phyloP scores from a whole-genome alignment of 2,329 filamentous ascomycete species.

The Diaporthe helianthi region DNA sequence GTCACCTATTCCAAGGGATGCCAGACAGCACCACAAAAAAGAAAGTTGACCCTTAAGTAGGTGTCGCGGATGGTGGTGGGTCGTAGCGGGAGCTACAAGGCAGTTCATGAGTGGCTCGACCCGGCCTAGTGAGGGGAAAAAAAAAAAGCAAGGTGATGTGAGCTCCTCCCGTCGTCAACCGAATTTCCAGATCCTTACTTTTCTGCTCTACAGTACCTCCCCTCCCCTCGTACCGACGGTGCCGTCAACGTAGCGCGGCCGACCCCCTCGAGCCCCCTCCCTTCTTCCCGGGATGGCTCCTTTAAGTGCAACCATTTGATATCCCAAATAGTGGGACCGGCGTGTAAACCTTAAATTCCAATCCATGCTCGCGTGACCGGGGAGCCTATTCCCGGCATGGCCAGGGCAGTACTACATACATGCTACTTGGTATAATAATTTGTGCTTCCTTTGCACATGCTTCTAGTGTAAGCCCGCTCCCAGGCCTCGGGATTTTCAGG shows the following conservation, averaged over 20 bases:
- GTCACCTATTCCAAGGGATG: slow-evolving; percentile 1
- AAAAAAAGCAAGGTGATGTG: slow-evolving; percentile 18
- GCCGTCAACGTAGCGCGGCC: not conserved
- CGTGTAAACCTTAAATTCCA: slow-evolving; percentile 13
- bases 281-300: not conserved
- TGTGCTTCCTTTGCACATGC: not conserved
- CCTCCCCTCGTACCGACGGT: not conserved
- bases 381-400: not conserved
- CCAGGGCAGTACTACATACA: not conserved
- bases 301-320: not conserved
- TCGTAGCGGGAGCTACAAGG: slow-evolving; percentile 5
- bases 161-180: slow-evolving; percentile 22
- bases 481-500: slow-evolving; percentile 19
- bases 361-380: slow-evolving; percentile 19
- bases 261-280: too few relatives aligned
- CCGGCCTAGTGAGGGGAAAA: slow-evolving; percentile 15
- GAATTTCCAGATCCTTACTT: slow-evolving; percentile 18
- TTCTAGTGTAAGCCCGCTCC: not conserved
- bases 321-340: slow-evolving; percentile 17
- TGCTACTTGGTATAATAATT: too few relatives aligned
- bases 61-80: slow-evolving; percentile 3
- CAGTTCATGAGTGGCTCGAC: slow-evolving; percentile 20
- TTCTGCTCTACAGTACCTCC: not conserved
- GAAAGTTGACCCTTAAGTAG: too few relatives aligned
- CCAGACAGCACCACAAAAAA: too few relatives aligned